These are phyloP conservation scores for Styphnolobium japonicum DNA, from an alignment of 306 rosid genomes.

Conservation along the genomic window DNA sequence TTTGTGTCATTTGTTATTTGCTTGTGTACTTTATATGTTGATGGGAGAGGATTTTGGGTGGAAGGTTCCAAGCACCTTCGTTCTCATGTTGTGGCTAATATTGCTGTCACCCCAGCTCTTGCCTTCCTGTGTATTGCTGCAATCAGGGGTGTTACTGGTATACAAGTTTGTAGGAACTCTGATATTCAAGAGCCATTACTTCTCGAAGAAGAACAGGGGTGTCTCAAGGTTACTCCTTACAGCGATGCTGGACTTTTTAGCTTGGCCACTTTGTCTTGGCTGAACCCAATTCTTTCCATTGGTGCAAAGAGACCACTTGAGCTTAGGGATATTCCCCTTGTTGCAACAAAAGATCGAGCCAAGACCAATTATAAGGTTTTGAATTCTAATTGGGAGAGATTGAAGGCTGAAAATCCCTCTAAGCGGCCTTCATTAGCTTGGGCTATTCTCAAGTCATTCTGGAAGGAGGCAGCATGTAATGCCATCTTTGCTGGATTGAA, in stretches of 20 bases:
- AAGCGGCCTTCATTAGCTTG: constrained; percentile 83
- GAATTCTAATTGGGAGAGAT: constrained; percentile 88
- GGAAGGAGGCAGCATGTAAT: constrained; percentile 97
- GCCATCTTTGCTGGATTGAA: constrained; percentile 91
- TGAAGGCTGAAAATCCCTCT: constrained; percentile 65
- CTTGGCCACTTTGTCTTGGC: constrained; percentile 86
- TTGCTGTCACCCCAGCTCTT: constrained; percentile 78
- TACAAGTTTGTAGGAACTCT: constrained; percentile 52
- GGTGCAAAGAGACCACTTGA: constrained; percentile 96
- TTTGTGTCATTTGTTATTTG: constrained; percentile 59
- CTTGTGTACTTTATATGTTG: constrained; percentile 70
- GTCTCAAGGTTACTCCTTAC: constrained; percentile 89
- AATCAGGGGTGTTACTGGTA: constrained; percentile 72
- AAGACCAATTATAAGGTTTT: constrained; percentile 73
- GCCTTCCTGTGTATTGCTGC: constrained; percentile 72
- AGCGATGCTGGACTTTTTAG: constrained; percentile 78
- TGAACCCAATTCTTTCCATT: constrained; percentile 74
- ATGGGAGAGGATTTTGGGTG: constrained; percentile 58
- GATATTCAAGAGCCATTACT: constrained; percentile 81
- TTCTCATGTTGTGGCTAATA: constrained; percentile 80
- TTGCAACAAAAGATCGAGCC: constrained; percentile 77
- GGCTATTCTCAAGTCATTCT: constrained; percentile 82
- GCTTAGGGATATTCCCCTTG: constrained; percentile 97
- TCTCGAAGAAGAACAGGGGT: constrained; percentile 76
- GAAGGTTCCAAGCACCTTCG: constrained; percentile 51